Conservation (phyloP, 2,329 filamentous ascomycete species). For the Plenodomus tracheiphilus region DNA sequence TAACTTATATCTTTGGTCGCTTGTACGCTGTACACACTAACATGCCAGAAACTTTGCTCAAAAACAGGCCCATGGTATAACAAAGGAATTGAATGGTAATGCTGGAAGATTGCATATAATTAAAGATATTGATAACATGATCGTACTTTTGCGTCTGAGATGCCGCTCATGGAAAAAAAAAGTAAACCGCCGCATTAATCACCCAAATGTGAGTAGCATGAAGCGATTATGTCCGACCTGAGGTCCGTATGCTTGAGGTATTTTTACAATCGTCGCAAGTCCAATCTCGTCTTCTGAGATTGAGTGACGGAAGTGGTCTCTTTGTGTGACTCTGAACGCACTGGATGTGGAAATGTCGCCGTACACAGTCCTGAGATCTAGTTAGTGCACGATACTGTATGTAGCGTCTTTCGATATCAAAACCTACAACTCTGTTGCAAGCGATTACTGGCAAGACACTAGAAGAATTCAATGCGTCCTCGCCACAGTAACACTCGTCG, state of each 20-base stretch:
- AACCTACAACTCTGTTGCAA: constrained; percentile 23
- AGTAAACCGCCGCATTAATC: too few relatives aligned
- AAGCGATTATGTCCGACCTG: not conserved
- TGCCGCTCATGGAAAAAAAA: too few relatives aligned
- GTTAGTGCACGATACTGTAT: not conserved
- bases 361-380: constrained; percentile 20
- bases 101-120: too few relatives aligned
- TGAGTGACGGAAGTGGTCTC: not conserved
- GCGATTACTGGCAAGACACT: constrained; percentile 9
- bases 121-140: too few relatives aligned
- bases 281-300: constrained; percentile 6
- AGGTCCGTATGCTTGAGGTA: not conserved
- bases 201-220: not conserved
- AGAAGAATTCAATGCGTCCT: constrained; percentile 14
- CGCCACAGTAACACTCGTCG: constrained; percentile 22
- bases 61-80: too few relatives aligned
- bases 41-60: not conserved
- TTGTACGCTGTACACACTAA: too few relatives aligned
- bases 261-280: constrained; percentile 12
- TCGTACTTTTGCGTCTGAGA: too few relatives aligned
- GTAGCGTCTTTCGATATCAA: not conserved
- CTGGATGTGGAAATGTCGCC: constrained; percentile 22
- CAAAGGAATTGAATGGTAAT: too few relatives aligned
- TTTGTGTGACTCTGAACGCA: constrained; percentile 17
- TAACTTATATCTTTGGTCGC: too few relatives aligned